These are phyloP conservation scores for Rosa multiflora DNA, from an alignment of 306 rosid species.

Conservation along the genomic window DNA sequence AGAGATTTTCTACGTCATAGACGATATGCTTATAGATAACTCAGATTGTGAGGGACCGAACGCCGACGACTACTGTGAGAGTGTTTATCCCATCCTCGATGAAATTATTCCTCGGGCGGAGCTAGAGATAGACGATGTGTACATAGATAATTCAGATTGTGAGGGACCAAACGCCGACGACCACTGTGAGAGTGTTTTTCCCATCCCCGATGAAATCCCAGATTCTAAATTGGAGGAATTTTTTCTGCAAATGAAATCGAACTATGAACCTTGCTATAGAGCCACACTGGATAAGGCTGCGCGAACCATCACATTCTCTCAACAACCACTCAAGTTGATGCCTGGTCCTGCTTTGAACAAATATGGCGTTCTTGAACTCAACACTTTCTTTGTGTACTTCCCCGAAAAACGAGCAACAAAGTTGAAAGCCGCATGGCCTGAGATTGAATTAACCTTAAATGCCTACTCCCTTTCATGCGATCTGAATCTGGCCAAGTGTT, in stretches of 20 bases:
- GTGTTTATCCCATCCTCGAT: too few species aligned
- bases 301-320: neutral
- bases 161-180: too few species aligned
- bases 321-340: neutral
- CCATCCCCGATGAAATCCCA: too few species aligned
- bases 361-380: neutral
- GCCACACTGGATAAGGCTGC: neutral
- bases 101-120: too few species aligned
- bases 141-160: too few species aligned
- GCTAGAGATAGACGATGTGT: too few species aligned
- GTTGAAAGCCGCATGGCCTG: neutral
- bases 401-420: neutral
- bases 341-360: neutral
- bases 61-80: too few species aligned
- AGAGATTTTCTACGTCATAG: too few species aligned
- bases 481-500: neutral
- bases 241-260: neutral
- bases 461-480: neutral
- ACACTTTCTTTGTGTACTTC: neutral
- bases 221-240: neutral
- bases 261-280: too few species aligned
- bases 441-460: neutral
- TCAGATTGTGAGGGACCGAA: too few species aligned
- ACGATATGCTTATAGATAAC: too few species aligned
- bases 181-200: too few species aligned